Conservation (phyloP, 1,284 basidiomycete species). For the Malassezia japonica region DNA sequence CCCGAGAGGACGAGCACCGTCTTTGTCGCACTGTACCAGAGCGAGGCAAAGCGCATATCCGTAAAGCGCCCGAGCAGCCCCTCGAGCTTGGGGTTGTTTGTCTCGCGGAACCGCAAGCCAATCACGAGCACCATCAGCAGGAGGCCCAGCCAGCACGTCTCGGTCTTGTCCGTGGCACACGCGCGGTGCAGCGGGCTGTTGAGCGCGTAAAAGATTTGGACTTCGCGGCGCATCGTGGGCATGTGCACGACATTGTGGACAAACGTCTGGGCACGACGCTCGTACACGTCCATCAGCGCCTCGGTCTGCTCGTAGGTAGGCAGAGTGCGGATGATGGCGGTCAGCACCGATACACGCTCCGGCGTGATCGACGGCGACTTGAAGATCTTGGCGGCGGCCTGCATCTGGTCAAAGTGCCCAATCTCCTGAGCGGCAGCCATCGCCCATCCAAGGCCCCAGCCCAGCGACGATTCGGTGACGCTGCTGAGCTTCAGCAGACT, state of each 20-base stretch:
- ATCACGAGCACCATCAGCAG: constrained; percentile 37
- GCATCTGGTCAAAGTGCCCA: constrained; percentile 3
- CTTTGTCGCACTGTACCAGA: constrained; percentile 39
- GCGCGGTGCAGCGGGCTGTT: constrained; percentile 34
- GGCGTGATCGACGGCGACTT: background rate
- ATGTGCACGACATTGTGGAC: constrained; percentile 31
- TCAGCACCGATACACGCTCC: constrained; percentile 39
- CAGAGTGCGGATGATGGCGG: constrained; percentile 31
- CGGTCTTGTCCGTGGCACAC: constrained; percentile 36
- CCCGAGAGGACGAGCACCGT: constrained; percentile 33
- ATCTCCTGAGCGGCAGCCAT: constrained; percentile 32
- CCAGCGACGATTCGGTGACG: constrained; percentile 37
- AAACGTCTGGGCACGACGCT: constrained; percentile 27
- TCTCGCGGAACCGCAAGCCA: constrained; percentile 27
- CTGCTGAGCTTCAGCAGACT: constrained; percentile 28
- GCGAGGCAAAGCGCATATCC: constrained; percentile 13
- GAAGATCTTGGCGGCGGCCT: background rate
- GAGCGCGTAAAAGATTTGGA: constrained; percentile 34
- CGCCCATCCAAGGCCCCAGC: constrained; percentile 46
- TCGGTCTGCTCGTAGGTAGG: constrained; percentile 29
- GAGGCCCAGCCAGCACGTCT: constrained; percentile 37
- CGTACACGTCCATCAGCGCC: constrained; percentile 37
- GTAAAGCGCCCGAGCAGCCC: background rate
- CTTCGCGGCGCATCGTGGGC: constrained; percentile 28
- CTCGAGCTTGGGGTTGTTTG: background rate